Evolutionary conservation across 768 basidiomycete species (phyloP).

Genomic region (Hericium rajendrae): DNA sequence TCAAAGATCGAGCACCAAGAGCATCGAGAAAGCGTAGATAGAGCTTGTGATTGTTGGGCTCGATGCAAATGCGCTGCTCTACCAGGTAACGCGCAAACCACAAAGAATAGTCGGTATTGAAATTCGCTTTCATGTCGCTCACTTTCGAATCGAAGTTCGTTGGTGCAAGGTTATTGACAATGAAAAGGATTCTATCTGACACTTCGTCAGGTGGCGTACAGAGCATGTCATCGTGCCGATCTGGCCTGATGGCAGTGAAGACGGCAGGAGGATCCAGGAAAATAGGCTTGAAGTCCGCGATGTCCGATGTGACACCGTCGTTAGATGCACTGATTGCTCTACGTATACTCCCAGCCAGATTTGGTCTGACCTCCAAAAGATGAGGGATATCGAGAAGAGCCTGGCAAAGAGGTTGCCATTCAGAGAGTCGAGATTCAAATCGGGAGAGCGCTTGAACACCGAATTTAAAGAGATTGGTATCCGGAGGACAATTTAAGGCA

Average conservation of each 20-base stretch:
- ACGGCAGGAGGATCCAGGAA: constrained; percentile 38
- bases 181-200: constrained; percentile 92
- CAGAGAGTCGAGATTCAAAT: constrained; percentile 78
- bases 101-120: constrained; percentile 73
- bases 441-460: constrained; percentile 84
- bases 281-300: constrained; percentile 20
- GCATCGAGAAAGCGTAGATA: constrained; percentile 92
- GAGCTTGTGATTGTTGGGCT: constrained; percentile 93
- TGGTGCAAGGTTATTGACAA: constrained; percentile 94
- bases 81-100: constrained; percentile 99
- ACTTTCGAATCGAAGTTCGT: constrained; percentile 88
- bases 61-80: constrained; percentile 88
- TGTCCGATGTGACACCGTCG: constrained; percentile 31
- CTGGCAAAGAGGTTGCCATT: constrained; percentile 91
- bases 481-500: constrained; percentile 82
- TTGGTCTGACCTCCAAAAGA: constrained; percentile 77
- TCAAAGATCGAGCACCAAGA: constrained; percentile 56
- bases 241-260: constrained; percentile 75
- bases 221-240: constrained; percentile 50
- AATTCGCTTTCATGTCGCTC: constrained; percentile 75
- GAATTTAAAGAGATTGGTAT: constrained; percentile 91
- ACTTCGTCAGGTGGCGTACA: constrained; percentile 73
- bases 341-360: constrained; percentile 62
- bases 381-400: constrained; percentile 82
- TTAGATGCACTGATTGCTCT: constrained; percentile 51